Evolutionary conservation across 768 basidiomycete genomes (phyloP).

Genomic region (Psilocybe tampanensis): DNA sequence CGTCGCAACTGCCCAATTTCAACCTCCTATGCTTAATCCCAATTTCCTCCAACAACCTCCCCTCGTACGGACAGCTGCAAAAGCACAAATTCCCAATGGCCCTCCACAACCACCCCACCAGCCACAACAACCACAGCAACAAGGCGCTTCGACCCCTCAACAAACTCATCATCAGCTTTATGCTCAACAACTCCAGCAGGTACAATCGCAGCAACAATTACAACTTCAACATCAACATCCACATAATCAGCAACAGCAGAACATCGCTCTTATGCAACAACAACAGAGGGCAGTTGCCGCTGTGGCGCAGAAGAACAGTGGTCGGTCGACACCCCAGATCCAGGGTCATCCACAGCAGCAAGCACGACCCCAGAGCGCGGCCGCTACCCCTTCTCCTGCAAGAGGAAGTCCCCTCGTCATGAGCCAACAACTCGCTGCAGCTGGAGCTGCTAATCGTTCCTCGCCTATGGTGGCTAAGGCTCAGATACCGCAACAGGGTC

Average conservation of each 20-base stretch:
- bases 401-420: constrained; percentile 40
- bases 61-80: background rate
- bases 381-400: constrained; percentile 25
- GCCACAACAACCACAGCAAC: constrained; percentile 7
- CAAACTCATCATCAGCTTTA: constrained; percentile 5
- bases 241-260: constrained; percentile 13
- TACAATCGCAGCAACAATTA: constrained; percentile 8
- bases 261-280: constrained; percentile 12
- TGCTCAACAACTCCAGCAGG: constrained; percentile 6
- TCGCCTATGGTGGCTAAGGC: constrained; percentile 27
- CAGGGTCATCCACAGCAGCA: constrained; percentile 26
- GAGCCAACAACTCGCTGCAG: constrained; percentile 31
- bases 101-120: background rate
- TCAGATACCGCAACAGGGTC: constrained; percentile 24
- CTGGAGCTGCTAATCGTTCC: constrained; percentile 5
- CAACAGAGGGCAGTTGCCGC: constrained; percentile 21
- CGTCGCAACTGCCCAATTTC: constrained; percentile 3
- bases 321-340: constrained; percentile 20
- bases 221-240: constrained; percentile 21
- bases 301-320: constrained; percentile 20
- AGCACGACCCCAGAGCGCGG: constrained; percentile 6
- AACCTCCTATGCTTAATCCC: constrained; percentile 4
- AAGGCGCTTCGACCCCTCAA: background rate
- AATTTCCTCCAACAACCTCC: constrained; percentile 8
- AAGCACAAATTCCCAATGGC: background rate